Percentiles rank a stretch among this genome's conserved stretches.
Evolutionary conservation across 805 yeast species (phyloP).

Genomic region (Kazachstania viticola): DNA sequence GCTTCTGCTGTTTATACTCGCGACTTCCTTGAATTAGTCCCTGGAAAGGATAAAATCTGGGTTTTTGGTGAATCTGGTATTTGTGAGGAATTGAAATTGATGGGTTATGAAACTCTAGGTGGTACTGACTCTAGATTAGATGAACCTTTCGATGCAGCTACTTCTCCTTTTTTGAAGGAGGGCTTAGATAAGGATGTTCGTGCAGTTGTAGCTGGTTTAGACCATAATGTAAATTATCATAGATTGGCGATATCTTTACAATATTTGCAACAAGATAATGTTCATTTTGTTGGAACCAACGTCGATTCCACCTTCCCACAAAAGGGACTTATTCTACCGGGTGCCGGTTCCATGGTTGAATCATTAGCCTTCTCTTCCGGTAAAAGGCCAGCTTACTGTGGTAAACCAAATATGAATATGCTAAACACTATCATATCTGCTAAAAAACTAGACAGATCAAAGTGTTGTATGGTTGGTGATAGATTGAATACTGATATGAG

Average conservation of each 20-base stretch:
- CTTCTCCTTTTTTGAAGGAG: constrained; percentile 33
- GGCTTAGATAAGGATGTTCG: constrained; percentile 66
- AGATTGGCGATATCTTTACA: constrained; percentile 74
- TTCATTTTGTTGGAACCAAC: constrained; percentile 83
- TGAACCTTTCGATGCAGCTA: constrained; percentile 44
- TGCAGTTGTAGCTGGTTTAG: constrained; percentile 84
- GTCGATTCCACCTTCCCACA: constrained; percentile 91
- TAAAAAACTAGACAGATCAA: constrained; percentile 39
- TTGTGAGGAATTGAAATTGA: constrained; percentile 59
- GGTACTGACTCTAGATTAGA: constrained; percentile 60
- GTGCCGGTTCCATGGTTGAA: constrained; percentile 88
- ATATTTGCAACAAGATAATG: constrained; percentile 46
- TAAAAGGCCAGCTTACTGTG: constrained; percentile 82
- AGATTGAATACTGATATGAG: constrained; percentile 89
- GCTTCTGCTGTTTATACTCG: constrained; percentile 82
- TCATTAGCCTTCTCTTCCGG: constrained; percentile 64
- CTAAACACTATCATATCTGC: constrained; percentile 76
- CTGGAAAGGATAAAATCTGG: constrained; percentile 65
- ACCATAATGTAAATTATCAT: constrained; percentile 64
- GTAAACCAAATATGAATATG: constrained; percentile 86
- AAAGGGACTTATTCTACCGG: constrained; percentile 76
- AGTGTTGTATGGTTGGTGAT: constrained; percentile 90
- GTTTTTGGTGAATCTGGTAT: constrained; percentile 85
- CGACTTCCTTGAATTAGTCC: constrained; percentile 62
- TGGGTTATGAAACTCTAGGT: constrained; percentile 73